phyloP scores from a whole-genome alignment of 2,329 filamentous ascomycete species.

The Trichoderma asperellum region DNA sequence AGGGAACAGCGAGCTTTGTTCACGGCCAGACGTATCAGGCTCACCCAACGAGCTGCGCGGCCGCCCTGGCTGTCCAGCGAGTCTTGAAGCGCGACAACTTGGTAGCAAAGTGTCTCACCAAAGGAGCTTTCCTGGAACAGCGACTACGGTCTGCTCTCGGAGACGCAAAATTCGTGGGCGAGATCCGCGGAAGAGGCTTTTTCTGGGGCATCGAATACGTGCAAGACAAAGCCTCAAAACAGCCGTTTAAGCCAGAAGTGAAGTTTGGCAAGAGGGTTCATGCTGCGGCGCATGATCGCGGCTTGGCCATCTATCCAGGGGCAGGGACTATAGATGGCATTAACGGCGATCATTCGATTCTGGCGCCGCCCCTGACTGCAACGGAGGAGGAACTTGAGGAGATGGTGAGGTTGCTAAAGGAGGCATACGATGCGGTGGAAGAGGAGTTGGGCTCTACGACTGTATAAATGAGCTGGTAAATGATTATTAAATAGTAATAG shows the following conservation, averaged over 20 bases:
- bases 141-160: conserved; percentile 50
- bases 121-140: conserved; percentile 55
- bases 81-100: conserved; percentile 62
- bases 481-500: too few species aligned
- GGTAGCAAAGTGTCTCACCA: conserved; percentile 58
- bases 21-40: conserved; percentile 68
- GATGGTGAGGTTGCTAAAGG: conserved; percentile 28
- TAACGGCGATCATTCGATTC: conserved; percentile 69
- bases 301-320: conserved; percentile 63
- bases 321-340: conserved; percentile 63
- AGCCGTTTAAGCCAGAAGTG: conserved; percentile 40
- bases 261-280: conserved; percentile 39
- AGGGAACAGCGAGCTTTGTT: conserved; percentile 43
- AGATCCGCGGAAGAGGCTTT: conserved; percentile 63
- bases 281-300: conserved; percentile 39
- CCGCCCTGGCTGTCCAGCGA: conserved; percentile 64
- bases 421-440: conserved; percentile 28
- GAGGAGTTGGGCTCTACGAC: not conserved
- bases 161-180: conserved; percentile 56
- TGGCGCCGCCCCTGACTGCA: conserved; percentile 71
- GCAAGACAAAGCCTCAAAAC: conserved; percentile 40
- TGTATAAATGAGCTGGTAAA: not conserved
- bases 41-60: conserved; percentile 62
- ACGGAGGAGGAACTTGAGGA: conserved; percentile 41
- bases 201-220: conserved; percentile 56